These are phyloP conservation scores for Pneumocystis jirovecii DNA, from an alignment of 1,139 yeast species.

Conservation along the genomic window DNA sequence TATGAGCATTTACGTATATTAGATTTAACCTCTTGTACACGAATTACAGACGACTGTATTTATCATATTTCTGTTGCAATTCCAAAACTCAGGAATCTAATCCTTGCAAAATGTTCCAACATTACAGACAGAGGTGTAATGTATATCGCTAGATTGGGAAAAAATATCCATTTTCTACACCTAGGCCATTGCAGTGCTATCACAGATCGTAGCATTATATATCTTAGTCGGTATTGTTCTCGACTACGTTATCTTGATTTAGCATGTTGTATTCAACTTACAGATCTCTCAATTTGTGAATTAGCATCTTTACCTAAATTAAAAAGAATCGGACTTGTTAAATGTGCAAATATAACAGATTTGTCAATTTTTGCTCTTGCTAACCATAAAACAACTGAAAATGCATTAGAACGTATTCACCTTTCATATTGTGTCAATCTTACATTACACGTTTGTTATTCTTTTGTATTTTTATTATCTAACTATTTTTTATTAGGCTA, in stretches of 20 bases:
- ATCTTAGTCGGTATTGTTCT: conserved; percentile 62
- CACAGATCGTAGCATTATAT: conserved; percentile 74
- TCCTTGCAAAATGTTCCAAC: conserved; percentile 74
- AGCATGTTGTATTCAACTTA: conserved; percentile 83
- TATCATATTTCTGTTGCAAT: conserved; percentile 60
- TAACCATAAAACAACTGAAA: conserved; percentile 53
- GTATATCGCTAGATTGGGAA: conserved; percentile 58
- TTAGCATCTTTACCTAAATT: conserved; percentile 64
- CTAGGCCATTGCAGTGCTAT: conserved; percentile 86
- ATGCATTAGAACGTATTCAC: conserved; percentile 78
- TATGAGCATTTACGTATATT: conserved; percentile 53
- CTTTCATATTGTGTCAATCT: conserved; percentile 78
- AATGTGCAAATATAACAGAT: conserved; percentile 79
- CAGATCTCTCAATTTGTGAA: conserved; percentile 70
- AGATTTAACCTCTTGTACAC: conserved; percentile 73
- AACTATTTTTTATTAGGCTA: conserved; percentile 8
- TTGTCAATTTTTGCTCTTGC: conserved; percentile 68
- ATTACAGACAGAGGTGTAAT: conserved; percentile 71
- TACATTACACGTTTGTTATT: conserved; percentile 25
- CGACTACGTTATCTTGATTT: conserved; percentile 84
- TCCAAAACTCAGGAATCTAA: conserved; percentile 75
- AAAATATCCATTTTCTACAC: conserved; percentile 76
- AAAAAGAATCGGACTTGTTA: conserved; percentile 83
- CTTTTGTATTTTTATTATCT: background rate
- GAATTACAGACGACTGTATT: conserved; percentile 67